Evolutionary conservation across 495 filamentous ascomycete species (phyloP).

Genomic region (Clohesyomyces aquaticus): DNA sequence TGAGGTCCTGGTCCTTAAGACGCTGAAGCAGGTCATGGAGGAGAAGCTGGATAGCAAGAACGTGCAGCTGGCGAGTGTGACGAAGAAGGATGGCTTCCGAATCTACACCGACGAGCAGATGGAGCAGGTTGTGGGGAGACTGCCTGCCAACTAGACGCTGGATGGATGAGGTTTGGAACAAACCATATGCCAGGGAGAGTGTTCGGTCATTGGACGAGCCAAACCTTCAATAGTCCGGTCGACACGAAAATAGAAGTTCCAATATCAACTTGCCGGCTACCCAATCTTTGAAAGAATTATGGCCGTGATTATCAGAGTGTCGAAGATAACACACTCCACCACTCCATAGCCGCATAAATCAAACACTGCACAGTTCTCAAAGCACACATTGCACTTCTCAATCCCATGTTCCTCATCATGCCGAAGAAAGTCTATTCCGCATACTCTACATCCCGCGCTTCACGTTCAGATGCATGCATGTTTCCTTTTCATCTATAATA

Average conservation of each 20-base stretch:
- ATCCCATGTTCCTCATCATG: neutral
- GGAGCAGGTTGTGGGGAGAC: slow-evolving; percentile 80
- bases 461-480: neutral
- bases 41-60: slow-evolving; percentile 99
- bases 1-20: slow-evolving; percentile 94
- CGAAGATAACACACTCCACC: too few relatives aligned
- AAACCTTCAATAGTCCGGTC: neutral
- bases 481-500: slow-evolving; percentile 18
- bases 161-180: neutral
- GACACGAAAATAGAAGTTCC: slow-evolving; percentile 6
- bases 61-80: slow-evolving; percentile 96
- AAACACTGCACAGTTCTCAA: too few relatives aligned
- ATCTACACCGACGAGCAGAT: slow-evolving; percentile 98
- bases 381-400: neutral
- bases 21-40: slow-evolving; percentile 99
- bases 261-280: neutral
- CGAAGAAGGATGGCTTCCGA: slow-evolving; percentile 94
- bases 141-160: slow-evolving; percentile 53
- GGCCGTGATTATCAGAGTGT: too few relatives aligned
- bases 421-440: slow-evolving; percentile 31
- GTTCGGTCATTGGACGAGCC: too few relatives aligned
- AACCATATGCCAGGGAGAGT: neutral
- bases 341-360: too few relatives aligned
- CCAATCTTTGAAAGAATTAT: too few relatives aligned
- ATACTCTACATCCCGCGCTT: slow-evolving; percentile 24